Evolutionary conservation across 352 stramenopile genomes (phyloP), one percentile per base, ranked within the genome.

Genomic region (Pilasporangium apinafurcum): DNA sequence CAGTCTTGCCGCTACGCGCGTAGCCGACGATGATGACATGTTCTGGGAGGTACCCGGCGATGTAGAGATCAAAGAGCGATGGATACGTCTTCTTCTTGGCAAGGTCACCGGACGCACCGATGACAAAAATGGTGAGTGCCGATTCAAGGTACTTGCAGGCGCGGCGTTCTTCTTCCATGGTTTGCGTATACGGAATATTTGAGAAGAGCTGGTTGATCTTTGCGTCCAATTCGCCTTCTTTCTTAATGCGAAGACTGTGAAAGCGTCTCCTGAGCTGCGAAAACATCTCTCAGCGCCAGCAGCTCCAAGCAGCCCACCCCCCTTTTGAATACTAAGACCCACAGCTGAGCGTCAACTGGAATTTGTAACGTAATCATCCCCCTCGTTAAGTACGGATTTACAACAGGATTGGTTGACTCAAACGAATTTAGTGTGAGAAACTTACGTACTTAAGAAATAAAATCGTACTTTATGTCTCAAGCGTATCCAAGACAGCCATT

Each of bases 31-130:
- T 87, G 33, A 86, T 69, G 17, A 81, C 80, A 51, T 92, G 73
- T 48, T 84, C 57, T 0, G 83, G 84, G 44, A 96, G 65, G 59
- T 91, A 92, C 10, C 69, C 76, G 38, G 77, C 64, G 9, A 51
- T 47, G 63, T 86, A 96, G 24, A 96, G 68, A 17, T 83, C 68
- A 51, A 95, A 96, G 49, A 96, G 74, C 33, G 87, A 93, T 40
- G 87, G 87, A 52, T 94, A 96, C 43, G 87, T 96, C 62, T 95
- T 95, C 66, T 92, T 91, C 70, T 93, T 95, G 50, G 84, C 84
- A 42, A 95, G 67, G 51, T 95, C 83, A 39, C 84, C 84, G 10
- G 84, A 94, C 1, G 84, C 84, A 44, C 84, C 84, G 42, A 95
- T 81, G 16, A 95, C 83, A 47, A 95, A 88, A 38, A 95, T 63